These are phyloP conservation scores for Neurospora tetraspora DNA, from an alignment of 495 filamentous ascomycete genomes.

Conservation along the genomic window DNA sequence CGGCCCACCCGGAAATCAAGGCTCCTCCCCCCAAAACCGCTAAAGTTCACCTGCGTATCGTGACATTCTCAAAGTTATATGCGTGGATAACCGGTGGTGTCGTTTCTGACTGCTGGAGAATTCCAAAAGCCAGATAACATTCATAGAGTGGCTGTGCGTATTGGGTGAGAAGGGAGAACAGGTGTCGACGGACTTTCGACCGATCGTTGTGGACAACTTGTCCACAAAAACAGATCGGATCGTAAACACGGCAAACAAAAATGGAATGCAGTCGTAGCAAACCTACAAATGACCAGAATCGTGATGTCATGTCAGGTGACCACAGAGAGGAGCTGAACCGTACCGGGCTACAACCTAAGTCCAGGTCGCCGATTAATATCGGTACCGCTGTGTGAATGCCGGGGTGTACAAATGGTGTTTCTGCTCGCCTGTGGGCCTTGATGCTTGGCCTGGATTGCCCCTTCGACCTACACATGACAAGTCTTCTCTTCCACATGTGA, in stretches of 20 bases:
- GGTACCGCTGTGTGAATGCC: background rate
- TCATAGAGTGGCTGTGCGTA: background rate
- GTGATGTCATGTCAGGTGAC: background rate
- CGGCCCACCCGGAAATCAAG: slow-evolving; percentile 1
- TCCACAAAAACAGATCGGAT: background rate
- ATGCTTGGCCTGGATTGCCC: background rate
- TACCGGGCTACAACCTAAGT: background rate
- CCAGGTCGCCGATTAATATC: background rate
- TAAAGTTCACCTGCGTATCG: background rate
- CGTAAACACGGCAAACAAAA: background rate
- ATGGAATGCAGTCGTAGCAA: background rate
- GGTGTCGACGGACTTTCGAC: background rate
- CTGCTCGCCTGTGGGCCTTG: background rate
- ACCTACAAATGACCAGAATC: background rate
- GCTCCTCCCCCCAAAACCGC: background rate
- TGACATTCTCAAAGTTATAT: background rate
- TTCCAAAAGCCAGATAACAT: background rate
- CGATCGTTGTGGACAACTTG: background rate
- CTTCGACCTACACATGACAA: background rate
- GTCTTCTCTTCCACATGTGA: background rate
- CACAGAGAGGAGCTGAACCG: background rate
- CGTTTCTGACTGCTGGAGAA: background rate
- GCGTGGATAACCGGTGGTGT: background rate
- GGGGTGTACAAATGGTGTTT: background rate
- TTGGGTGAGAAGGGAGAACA: background rate